Percentiles rank a stretch among this genome's conserved stretches.
Conservation (phyloP, 768 basidiomycete genomes). For the Phanerochaete sordida region DNA sequence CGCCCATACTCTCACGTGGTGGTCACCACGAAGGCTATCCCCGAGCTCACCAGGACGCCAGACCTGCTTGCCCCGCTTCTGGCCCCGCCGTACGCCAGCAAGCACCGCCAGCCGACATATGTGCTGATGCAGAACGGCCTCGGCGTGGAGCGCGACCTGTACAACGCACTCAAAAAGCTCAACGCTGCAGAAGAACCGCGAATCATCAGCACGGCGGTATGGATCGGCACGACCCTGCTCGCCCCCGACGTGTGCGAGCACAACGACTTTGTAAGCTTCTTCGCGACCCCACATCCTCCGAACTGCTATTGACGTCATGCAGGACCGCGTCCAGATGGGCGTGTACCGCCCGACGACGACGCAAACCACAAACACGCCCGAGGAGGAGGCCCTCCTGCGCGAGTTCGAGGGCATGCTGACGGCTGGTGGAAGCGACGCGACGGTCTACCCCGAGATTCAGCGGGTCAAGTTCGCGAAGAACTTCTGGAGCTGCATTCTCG, state of each 20-base stretch:
- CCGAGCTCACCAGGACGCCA: constrained; percentile 58
- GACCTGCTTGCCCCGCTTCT: constrained; percentile 55
- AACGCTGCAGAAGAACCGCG: constrained; percentile 38
- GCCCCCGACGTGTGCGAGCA: constrained; percentile 35
- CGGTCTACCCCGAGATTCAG: constrained; percentile 56
- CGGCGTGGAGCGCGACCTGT: constrained; percentile 64
- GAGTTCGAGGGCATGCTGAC: constrained; percentile 44
- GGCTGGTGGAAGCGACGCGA: constrained; percentile 44
- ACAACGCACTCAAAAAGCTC: constrained; percentile 44
- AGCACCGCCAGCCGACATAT: constrained; percentile 51
- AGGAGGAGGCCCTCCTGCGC: constrained; percentile 38
- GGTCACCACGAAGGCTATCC: constrained; percentile 67
- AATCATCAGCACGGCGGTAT: constrained; percentile 53
- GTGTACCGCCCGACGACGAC: constrained; percentile 46
- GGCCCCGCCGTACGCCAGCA: constrained; percentile 40
- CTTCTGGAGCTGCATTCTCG: constrained; percentile 59
- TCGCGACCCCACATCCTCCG: no score
- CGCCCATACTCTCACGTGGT: constrained; percentile 61
- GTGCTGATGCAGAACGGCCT: constrained; percentile 72
- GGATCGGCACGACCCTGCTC: constrained; percentile 37
- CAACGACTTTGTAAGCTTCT: constrained; percentile 48
- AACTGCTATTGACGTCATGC: not conserved
- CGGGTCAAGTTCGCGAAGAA: constrained; percentile 60
- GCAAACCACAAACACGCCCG: constrained; percentile 37
- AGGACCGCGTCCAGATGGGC: constrained; percentile 55